A percentile compares a stretch with the other conserved stretches of the same genome.
phyloP scores from a whole-genome alignment of 768 basidiomycete genomes.

The Leccinellum albellum region DNA sequence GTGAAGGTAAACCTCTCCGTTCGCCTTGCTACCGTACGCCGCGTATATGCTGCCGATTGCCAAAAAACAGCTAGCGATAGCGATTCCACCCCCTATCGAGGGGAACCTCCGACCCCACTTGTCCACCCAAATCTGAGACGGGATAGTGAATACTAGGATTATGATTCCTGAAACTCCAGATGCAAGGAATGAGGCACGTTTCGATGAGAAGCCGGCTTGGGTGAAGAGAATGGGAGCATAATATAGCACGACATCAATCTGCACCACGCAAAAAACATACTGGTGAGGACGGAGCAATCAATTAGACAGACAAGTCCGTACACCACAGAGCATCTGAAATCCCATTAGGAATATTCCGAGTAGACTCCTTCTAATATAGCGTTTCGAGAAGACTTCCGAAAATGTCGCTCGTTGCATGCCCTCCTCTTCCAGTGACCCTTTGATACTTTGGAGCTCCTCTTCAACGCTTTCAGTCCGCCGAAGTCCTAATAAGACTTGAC shows the following conservation, averaged over 20 bases:
- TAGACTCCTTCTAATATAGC: constrained; percentile 32
- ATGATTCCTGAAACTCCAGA: constrained; percentile 48
- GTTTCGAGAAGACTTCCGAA: constrained; percentile 27
- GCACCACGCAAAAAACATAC: not conserved
- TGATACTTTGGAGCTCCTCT: constrained; percentile 20
- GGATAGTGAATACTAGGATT: constrained; percentile 38
- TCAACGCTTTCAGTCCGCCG: constrained; percentile 14
- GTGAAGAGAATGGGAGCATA: constrained; percentile 48
- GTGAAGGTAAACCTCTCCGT: constrained; percentile 21
- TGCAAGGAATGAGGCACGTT: constrained; percentile 47
- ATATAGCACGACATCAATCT: constrained; percentile 31
- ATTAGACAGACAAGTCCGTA: constrained; percentile 6
- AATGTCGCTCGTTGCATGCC: constrained; percentile 18
- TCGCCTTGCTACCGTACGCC: constrained; percentile 30
- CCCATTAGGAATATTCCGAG: constrained; percentile 42
- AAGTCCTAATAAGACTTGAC: constrained; percentile 23
- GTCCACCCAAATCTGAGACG: constrained; percentile 38
- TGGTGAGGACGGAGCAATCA: not conserved
- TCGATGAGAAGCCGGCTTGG: constrained; percentile 47
- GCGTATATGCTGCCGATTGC: constrained; percentile 45
- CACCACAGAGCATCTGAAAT: constrained; percentile 39
- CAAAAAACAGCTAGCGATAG: constrained; percentile 38
- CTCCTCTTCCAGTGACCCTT: constrained; percentile 23
- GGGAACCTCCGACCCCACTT: constrained; percentile 36
- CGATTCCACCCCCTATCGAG: constrained; percentile 41